Conservation (phyloP, 2,329 filamentous ascomycete genomes). For the Epichloe uncinata region DNA sequence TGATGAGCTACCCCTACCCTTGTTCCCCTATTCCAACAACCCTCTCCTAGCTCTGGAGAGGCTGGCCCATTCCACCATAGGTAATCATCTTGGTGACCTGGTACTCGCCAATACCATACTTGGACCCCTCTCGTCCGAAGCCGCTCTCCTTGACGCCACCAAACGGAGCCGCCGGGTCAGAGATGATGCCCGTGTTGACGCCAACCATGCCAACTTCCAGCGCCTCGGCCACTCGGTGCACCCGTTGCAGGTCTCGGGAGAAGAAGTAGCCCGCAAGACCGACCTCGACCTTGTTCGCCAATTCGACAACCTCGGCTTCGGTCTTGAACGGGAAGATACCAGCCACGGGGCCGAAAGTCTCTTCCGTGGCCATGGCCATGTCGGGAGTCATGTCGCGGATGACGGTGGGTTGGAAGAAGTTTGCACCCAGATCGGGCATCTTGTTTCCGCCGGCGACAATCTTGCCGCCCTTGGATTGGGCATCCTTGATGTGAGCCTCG, state of each 20-base stretch:
- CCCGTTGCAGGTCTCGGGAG: slow-evolving; percentile 47
- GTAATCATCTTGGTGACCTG: slow-evolving; percentile 54
- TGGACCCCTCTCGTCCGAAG: slow-evolving; percentile 66
- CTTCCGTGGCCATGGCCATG: slow-evolving; percentile 75
- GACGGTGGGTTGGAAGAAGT: slow-evolving; percentile 86
- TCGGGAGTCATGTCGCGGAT: slow-evolving; percentile 73
- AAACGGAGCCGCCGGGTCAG: slow-evolving; percentile 48
- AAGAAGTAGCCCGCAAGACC: slow-evolving; percentile 94
- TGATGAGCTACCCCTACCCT: no score
- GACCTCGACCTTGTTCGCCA: slow-evolving; percentile 74
- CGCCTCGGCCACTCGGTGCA: slow-evolving; percentile 49
- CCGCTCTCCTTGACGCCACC: slow-evolving; percentile 75
- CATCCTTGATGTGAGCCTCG: slow-evolving; percentile 66
- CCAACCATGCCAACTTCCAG: slow-evolving; percentile 82
- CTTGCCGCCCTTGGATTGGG: slow-evolving; percentile 61
- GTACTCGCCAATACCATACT: slow-evolving; percentile 68
- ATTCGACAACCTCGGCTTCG: slow-evolving; percentile 72
- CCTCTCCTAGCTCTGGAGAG: slow-evolving; percentile 29
- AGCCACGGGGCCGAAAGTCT: slow-evolving; percentile 92
- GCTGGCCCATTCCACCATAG: slow-evolving; percentile 40
- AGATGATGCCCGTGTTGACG: slow-evolving; percentile 61
- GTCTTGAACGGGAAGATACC: slow-evolving; percentile 80
- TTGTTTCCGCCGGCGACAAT: slow-evolving; percentile 63
- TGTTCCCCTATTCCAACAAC: no score
- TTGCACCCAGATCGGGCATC: slow-evolving; percentile 59